These are phyloP conservation scores for Dicorynia guianensis DNA, from an alignment of 306 rosid genomes.

Conservation along the genomic window DNA sequence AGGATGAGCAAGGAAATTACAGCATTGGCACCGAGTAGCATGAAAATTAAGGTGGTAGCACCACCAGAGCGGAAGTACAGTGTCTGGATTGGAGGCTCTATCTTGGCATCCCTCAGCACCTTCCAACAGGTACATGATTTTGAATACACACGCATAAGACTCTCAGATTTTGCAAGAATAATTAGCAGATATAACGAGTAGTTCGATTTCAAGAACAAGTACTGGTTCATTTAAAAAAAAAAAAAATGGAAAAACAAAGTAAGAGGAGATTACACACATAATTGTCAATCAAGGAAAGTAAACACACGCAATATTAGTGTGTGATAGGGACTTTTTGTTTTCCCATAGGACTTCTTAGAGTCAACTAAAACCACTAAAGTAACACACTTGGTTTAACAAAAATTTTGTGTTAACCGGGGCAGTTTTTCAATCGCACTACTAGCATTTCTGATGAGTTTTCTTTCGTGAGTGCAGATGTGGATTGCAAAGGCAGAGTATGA, in stretches of 20 bases:
- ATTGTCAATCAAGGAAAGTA: constrained; percentile 10
- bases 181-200: neutral
- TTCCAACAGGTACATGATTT: constrained; percentile 59
- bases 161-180: constrained; percentile 5
- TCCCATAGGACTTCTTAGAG: neutral
- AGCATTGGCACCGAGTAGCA: constrained; percentile 65
- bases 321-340: neutral
- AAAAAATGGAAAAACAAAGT: neutral
- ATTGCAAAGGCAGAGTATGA: constrained; percentile 94
- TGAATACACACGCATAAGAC: neutral
- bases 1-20: constrained; percentile 68
- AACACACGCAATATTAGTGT: neutral
- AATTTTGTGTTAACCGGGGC: constrained; percentile 1
- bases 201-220: constrained; percentile 16
- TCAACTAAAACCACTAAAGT: neutral
- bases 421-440: neutral
- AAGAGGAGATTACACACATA: constrained; percentile 9
- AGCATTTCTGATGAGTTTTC: constrained; percentile 34
- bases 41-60: constrained; percentile 63
- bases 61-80: constrained; percentile 67
- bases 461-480: constrained; percentile 79
- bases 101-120: constrained; percentile 65
- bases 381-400: neutral
- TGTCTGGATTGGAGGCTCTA: constrained; percentile 70
- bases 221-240: neutral